Conservation (phyloP, 495 filamentous ascomycete species). For the Cercophora samala region DNA sequence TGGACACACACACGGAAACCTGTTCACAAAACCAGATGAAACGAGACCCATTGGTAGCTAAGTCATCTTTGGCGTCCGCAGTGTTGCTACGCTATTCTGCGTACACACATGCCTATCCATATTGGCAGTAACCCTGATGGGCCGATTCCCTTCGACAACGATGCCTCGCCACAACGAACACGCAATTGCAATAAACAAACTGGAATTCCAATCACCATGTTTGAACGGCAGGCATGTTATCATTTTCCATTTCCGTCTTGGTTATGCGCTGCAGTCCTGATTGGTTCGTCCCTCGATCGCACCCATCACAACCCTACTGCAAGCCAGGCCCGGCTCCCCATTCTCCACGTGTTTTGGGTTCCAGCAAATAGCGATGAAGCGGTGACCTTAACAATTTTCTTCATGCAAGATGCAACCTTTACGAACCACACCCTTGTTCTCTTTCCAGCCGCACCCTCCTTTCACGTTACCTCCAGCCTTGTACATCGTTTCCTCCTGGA, state of each 20-base stretch:
- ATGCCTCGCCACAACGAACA: background rate
- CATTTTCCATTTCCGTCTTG: background rate
- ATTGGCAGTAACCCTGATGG: background rate
- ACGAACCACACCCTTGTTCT: background rate
- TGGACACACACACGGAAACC: too few species aligned
- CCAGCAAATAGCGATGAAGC: slow-evolving; percentile 3
- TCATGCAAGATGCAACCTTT: background rate
- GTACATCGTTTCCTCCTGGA: background rate
- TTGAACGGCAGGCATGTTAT: too few species aligned
- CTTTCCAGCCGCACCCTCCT: background rate
- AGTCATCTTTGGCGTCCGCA: too few species aligned
- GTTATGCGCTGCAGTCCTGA: background rate
- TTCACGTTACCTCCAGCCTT: background rate
- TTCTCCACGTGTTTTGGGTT: slow-evolving; percentile 1
- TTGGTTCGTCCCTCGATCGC: background rate
- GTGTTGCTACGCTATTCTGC: background rate
- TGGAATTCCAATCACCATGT: background rate
- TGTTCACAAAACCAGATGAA: background rate
- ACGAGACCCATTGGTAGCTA: background rate
- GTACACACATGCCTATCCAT: background rate
- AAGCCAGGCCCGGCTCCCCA: background rate
- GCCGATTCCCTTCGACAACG: background rate
- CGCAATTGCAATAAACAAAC: background rate
- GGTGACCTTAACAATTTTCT: slow-evolving; percentile 14
- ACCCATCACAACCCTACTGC: background rate